A percentile compares a stretch with the other conserved stretches of the same genome.
These are phyloP conservation scores for Talaromyces wortmannii DNA, from an alignment of 495 filamentous ascomycete genomes.

Conservation along the genomic window DNA sequence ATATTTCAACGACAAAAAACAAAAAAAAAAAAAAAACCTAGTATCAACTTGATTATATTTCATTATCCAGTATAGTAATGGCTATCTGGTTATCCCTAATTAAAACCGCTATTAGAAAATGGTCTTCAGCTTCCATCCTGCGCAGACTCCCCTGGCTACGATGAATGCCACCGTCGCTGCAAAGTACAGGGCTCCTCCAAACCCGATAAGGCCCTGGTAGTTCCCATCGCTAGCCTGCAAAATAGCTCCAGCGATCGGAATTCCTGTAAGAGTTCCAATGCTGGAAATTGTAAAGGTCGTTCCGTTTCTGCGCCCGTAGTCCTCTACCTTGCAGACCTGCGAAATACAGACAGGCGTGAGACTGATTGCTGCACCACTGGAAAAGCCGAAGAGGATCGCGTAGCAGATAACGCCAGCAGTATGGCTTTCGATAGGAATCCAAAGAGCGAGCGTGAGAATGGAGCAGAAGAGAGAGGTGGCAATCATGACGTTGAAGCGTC, in stretches of 20 bases:
- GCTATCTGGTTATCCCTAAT: too few species aligned
- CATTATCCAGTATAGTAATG: too few species aligned
- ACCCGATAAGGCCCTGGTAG: conserved; percentile 43
- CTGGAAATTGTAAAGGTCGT: conserved; percentile 57
- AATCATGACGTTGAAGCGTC: conserved; percentile 23
- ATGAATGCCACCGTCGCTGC: conserved; percentile 37
- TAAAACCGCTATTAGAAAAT: too few species aligned
- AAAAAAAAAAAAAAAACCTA: too few species aligned
- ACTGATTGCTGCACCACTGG: conserved; percentile 51
- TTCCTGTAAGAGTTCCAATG: conserved; percentile 60
- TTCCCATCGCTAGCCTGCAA: conserved; percentile 12
- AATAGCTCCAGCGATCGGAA: conserved; percentile 67
- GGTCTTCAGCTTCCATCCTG: conserved; percentile 26
- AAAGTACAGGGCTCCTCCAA: conserved; percentile 46
- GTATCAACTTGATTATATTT: too few species aligned
- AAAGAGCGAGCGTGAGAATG: conserved; percentile 15
- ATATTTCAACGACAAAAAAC: too few species aligned
- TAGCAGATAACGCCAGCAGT: conserved; percentile 19
- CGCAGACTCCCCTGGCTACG: conserved; percentile 37
- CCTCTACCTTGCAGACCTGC: conserved; percentile 47
- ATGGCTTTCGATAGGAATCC: conserved; percentile 11
- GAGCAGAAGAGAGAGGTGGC: conserved; percentile 11
- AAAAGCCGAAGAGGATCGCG: conserved; percentile 34
- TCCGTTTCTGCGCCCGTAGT: conserved; percentile 57
- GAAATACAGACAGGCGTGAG: conserved; percentile 56